A percentile compares a stretch with the other conserved stretches of the same genome.
Conservation (phyloP, 169 alveolate species). For the Sarcocystis neurona region DNA sequence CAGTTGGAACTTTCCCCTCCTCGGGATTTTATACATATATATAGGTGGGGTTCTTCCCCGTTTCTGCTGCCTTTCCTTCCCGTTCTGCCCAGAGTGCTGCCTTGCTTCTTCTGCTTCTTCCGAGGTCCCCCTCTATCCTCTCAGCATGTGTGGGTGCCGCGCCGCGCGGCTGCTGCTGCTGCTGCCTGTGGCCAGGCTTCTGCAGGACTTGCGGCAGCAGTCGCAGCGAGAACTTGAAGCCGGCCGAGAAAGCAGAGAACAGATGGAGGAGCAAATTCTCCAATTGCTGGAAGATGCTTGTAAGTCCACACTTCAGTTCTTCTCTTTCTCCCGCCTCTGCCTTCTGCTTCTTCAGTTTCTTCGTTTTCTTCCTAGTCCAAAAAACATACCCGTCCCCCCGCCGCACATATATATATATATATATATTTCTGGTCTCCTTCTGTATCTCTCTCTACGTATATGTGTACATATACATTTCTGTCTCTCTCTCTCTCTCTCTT, state of each 20-base stretch:
- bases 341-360: not conserved
- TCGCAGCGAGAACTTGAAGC: not conserved
- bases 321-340: not conserved
- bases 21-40: no score
- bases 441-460: not conserved
- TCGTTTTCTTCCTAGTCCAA: not conserved
- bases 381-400: not conserved
- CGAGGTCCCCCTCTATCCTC: no score
- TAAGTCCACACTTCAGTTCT: not conserved
- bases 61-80: no score
- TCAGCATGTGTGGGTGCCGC: no score
- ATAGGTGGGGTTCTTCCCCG: no score
- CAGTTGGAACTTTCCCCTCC: no score
- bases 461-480: not conserved
- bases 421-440: not conserved
- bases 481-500: not conserved
- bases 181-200: slow-evolving; percentile 2
- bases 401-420: not conserved
- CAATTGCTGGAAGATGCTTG: slow-evolving; percentile 29
- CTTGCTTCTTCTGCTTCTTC: no score
- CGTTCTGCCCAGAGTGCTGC: no score
- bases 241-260: slow-evolving; percentile 22
- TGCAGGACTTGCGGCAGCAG: slow-evolving; percentile 1
- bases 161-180: no score
- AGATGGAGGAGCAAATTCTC: slow-evolving; percentile 30